Evolutionary conservation across 495 filamentous ascomycete genomes (phyloP), one percentile per base, ranked within the genome.

Genomic region (Penicillium longicatenatum): DNA sequence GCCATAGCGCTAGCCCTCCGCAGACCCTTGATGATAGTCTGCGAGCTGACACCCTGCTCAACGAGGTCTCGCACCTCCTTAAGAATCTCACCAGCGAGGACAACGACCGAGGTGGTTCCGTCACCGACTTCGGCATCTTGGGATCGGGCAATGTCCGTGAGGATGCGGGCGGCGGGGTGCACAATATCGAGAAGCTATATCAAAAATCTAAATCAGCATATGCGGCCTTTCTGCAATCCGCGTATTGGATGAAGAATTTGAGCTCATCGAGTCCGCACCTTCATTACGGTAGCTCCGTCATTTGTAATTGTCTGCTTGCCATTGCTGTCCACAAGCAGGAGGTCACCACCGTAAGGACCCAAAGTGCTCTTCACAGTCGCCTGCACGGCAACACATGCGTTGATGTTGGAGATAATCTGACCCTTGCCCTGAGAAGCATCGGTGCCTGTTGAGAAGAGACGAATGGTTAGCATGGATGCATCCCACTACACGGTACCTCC

Each of bases 61-160:
- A 98, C 95, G 66, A 90, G 86, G 66, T 96, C 92, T 64, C 90
- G 92, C 64, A 96, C 78, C 81, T 98, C 94, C 79, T 96, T 97
- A 59, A 98, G 75, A 62, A 98, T 92, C 75, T 98, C 94, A 52
- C 95, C 94, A 41, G 94, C 94, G 30, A 98, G 73, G 21, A 98
- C 93, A 19, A 98, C 93, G 9, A 98, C 93, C 16, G 93, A 97
- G 42, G 94, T 98, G 42, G 93, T 98, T 68, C 93, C 93, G 72
- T 98, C 94, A 66, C 94, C 94, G 47, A 98, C 94, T 81, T 98
- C 94, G 57, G 94, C 94, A 73, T 98, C 94, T 87, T 98, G 94
- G 61, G 94, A 98, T 69, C 94, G 88, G 50, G 94, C 94, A 66
- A 98, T 98, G 70, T 98, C 94, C 69, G 93, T 96, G 64, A 98